phyloP scores from a whole-genome alignment of 176 grass and related monocot genomes.

The Juncus inflexus region DNA sequence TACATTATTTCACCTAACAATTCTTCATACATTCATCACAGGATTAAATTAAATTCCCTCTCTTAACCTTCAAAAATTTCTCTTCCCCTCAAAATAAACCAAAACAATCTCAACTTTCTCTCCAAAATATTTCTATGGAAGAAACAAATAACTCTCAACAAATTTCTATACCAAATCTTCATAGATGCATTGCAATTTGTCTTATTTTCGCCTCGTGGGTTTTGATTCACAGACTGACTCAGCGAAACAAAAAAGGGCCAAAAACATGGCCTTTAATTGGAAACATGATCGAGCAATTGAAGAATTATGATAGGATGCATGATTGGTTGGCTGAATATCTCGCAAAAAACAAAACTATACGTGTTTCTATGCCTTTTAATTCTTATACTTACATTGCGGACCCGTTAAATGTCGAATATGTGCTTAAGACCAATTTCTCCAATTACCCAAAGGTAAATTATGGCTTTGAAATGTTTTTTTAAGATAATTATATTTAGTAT shows the following conservation, averaged over 20 bases:
- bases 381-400: slow-evolving; percentile 95
- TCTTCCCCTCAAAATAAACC: slow-evolving; percentile 6
- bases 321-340: slow-evolving; percentile 82
- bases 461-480: neutral
- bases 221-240: slow-evolving; percentile 60
- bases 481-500: slow-evolving; percentile 2
- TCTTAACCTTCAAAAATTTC: slow-evolving; percentile 20
- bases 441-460: slow-evolving; percentile 89
- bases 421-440: slow-evolving; percentile 85
- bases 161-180: slow-evolving; percentile 29
- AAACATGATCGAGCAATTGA: slow-evolving; percentile 69
- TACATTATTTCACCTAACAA: slow-evolving; percentile 46
- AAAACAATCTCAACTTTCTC: slow-evolving; percentile 5
- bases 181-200: slow-evolving; percentile 43
- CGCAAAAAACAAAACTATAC: slow-evolving; percentile 44
- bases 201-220: slow-evolving; percentile 54
- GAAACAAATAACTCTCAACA: slow-evolving; percentile 33
- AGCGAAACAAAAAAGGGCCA: slow-evolving; percentile 59
- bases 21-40: slow-evolving; percentile 15
- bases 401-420: slow-evolving; percentile 76
- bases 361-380: slow-evolving; percentile 79
- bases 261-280: slow-evolving; percentile 81
- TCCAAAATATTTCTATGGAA: slow-evolving; percentile 42
- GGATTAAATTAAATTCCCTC: slow-evolving; percentile 19
- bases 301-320: slow-evolving; percentile 88